These are phyloP conservation scores for Papilionanthe hybrid DNA, from an alignment of 116 monocot genomes.

Conservation along the genomic window DNA sequence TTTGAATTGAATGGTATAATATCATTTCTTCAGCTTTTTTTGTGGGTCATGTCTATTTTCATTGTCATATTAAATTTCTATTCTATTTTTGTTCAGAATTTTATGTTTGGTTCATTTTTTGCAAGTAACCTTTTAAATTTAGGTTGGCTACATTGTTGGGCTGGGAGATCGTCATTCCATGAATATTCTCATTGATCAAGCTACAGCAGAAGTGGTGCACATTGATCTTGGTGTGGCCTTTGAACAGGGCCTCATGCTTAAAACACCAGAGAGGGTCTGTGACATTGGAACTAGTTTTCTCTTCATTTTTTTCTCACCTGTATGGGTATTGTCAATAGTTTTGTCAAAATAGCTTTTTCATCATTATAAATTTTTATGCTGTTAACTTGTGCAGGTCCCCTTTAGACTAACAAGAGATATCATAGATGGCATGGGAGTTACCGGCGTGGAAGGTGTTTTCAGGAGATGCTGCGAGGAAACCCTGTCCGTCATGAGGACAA, in stretches of 20 bases:
- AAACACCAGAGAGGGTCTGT: conserved; percentile 95
- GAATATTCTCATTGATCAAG: conserved; percentile 98
- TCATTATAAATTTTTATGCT: not conserved
- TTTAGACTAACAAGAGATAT: conserved; percentile 92
- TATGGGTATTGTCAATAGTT: not conserved
- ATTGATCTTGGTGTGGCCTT: conserved; percentile 99
- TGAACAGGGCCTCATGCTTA: conserved; percentile 98
- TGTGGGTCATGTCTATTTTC: not conserved
- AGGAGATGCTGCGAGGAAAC: conserved; percentile 96
- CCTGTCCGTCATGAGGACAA: conserved; percentile 87
- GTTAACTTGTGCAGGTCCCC: conserved; percentile 54
- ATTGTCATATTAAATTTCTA: not conserved
- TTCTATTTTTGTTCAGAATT: not conserved
- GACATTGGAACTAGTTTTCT: not conserved
- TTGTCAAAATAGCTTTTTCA: not conserved
- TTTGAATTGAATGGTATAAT: not conserved
- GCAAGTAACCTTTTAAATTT: conserved; percentile 1
- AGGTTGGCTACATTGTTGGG: conserved; percentile 79
- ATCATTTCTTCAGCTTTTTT: not conserved
- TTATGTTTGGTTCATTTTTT: not conserved
- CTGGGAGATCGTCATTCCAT: conserved; percentile 96
- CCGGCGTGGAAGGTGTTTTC: conserved; percentile 93
- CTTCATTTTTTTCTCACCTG: conserved; percentile 8
- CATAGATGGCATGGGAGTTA: conserved; percentile 91
- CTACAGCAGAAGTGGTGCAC: conserved; percentile 89